These are phyloP conservation scores for Raphanus hybrid DNA, from an alignment of 441 rosid species.

Conservation along the genomic window DNA sequence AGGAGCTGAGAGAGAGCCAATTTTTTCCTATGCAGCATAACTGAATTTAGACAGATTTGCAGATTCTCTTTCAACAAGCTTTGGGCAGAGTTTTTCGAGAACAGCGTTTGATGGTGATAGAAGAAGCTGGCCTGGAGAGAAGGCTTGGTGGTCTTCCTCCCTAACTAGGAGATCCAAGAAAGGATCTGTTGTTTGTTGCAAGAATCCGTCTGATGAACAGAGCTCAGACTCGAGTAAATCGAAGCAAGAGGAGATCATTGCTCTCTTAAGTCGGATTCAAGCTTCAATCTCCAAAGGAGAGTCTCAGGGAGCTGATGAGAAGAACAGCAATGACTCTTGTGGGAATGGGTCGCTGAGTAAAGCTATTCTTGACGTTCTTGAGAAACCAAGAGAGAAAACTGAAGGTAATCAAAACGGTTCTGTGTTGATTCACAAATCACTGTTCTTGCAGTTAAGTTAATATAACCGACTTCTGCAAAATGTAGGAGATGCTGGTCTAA, in stretches of 20 bases:
- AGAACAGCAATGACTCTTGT: constrained; percentile 18
- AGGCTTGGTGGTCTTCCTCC: constrained; percentile 29
- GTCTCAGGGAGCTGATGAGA: constrained; percentile 13
- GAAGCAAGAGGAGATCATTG: constrained; percentile 58
- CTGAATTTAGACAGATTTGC: constrained; percentile 70
- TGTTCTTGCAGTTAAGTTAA: not conserved
- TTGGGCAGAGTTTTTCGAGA: constrained; percentile 37
- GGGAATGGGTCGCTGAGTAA: constrained; percentile 41
- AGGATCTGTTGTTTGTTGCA: constrained; percentile 26
- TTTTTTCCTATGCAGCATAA: constrained; percentile 67
- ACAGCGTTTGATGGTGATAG: constrained; percentile 38
- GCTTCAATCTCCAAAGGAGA: constrained; percentile 57
- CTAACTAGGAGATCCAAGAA: constrained; percentile 30
- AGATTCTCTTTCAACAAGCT: constrained; percentile 38
- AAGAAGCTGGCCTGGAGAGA: constrained; percentile 37
- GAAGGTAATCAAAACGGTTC: constrained; percentile 22
- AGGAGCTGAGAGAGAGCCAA: constrained; percentile 8
- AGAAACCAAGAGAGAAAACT: constrained; percentile 35
- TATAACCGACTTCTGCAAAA: not conserved
- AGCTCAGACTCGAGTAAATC: constrained; percentile 34
- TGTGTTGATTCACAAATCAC: not conserved
- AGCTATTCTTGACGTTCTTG: constrained; percentile 52
- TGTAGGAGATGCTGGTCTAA: constrained; percentile 1
- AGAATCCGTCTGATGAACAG: constrained; percentile 35
- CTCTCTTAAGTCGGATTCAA: constrained; percentile 60